Evolutionary conservation across 345 rosid species (phyloP).

Genomic region (Populus ilicifolia): DNA sequence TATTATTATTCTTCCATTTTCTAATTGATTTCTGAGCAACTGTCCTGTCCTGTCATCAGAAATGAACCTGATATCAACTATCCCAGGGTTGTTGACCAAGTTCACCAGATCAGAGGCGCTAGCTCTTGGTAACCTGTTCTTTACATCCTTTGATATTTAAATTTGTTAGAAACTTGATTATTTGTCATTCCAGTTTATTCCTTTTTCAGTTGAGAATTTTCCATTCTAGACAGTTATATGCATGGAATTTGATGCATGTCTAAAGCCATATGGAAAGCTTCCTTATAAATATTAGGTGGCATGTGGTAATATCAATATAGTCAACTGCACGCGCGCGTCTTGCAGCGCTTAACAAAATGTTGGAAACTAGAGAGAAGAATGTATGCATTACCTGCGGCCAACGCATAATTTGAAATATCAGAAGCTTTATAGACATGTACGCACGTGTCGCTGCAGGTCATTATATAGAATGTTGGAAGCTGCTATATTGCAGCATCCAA

Average conservation of each 20-base stretch:
- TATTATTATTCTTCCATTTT: not conserved
- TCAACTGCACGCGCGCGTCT: not conserved
- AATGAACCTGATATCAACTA: constrained; percentile 18
- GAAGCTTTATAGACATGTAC: not conserved
- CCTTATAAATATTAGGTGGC: not conserved
- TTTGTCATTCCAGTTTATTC: not conserved
- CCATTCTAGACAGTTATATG: not conserved
- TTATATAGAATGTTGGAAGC: not conserved
- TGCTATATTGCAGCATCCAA: not conserved
- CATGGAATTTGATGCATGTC: not conserved
- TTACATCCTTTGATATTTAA: not conserved
- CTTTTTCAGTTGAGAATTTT: not conserved
- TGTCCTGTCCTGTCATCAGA: constrained; percentile 16
- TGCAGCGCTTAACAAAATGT: not conserved
- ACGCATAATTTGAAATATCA: not conserved
- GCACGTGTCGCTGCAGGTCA: not conserved
- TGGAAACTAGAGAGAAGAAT: not conserved
- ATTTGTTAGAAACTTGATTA: not conserved
- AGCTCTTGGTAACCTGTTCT: constrained; percentile 5
- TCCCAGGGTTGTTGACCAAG: not conserved
- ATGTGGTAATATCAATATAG: not conserved
- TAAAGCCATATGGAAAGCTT: not conserved
- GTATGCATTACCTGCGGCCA: not conserved
- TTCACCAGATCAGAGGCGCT: constrained; percentile 20
- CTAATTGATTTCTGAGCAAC: not conserved